phyloP scores from a whole-genome alignment of 1,284 basidiomycete genomes.

The Ustilago shanxiensis region DNA sequence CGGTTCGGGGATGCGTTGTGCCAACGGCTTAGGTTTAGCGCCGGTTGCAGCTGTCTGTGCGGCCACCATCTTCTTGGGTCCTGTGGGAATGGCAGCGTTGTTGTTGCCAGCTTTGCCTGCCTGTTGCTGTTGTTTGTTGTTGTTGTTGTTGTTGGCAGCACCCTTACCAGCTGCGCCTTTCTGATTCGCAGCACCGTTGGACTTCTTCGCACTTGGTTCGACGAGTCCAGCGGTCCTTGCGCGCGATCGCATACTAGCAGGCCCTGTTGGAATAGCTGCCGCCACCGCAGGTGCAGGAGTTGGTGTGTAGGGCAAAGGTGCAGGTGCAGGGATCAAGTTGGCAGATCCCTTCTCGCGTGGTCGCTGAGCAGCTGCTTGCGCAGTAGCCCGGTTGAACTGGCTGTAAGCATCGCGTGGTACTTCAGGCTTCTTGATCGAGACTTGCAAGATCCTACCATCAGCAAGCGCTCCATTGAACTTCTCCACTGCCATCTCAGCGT shows the following conservation, averaged over 20 bases:
- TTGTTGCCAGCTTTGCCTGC: not conserved
- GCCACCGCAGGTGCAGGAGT: constrained; percentile 36
- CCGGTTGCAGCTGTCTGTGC: not conserved
- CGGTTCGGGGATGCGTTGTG: constrained; percentile 44
- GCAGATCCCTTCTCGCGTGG: constrained; percentile 29
- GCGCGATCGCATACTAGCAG: constrained; percentile 43
- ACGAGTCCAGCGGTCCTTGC: constrained; percentile 29
- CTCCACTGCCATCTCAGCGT: constrained; percentile 56
- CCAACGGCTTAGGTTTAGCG: constrained; percentile 31
- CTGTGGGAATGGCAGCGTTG: constrained; percentile 13
- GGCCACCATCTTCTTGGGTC: constrained; percentile 14
- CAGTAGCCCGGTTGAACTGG: constrained; percentile 43
- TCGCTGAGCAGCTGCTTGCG: constrained; percentile 42
- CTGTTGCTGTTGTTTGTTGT: constrained; percentile 1
- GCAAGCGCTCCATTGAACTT: constrained; percentile 66
- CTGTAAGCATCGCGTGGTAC: constrained; percentile 33
- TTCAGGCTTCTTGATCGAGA: constrained; percentile 54
- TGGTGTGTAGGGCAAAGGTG: constrained; percentile 42
- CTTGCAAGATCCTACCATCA: constrained; percentile 64
- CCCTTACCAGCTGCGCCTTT: not conserved
- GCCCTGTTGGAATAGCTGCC: constrained; percentile 46
- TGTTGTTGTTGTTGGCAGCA: constrained; percentile 7
- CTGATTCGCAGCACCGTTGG: constrained; percentile 5
- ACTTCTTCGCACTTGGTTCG: constrained; percentile 44
- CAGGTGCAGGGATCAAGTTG: constrained; percentile 44